These are phyloP conservation scores for Oidiodendron maius DNA, from an alignment of 495 filamentous ascomycete genomes.

Conservation along the genomic window DNA sequence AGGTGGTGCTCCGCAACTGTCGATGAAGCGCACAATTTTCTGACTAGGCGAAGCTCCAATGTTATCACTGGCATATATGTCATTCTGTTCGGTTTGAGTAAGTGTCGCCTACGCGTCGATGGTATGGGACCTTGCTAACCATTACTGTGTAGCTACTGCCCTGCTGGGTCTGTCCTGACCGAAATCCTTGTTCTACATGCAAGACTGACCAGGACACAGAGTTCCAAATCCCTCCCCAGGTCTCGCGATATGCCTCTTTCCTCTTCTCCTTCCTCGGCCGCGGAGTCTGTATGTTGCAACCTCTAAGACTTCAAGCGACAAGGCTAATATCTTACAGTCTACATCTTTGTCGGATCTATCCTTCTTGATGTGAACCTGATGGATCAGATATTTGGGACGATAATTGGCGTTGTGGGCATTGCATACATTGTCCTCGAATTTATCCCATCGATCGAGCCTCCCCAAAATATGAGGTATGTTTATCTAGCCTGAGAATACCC, in stretches of 20 bases:
- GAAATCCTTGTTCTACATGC: not conserved
- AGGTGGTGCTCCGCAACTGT: constrained; percentile 21
- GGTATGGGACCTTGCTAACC: constrained; percentile 4
- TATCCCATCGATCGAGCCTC: constrained; percentile 93
- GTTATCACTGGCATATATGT: constrained; percentile 80
- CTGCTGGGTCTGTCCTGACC: constrained; percentile 39
- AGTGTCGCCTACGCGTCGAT: constrained; percentile 23
- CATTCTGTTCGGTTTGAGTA: constrained; percentile 85
- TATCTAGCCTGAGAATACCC: constrained; percentile 41
- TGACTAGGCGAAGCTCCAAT: constrained; percentile 41
- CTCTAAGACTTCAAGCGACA: not conserved
- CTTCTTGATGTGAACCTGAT: constrained; percentile 57
- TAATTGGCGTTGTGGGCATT: constrained; percentile 71
- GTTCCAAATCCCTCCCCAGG: constrained; percentile 90
- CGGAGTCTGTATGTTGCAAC: constrained; percentile 71
- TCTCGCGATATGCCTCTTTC: constrained; percentile 92
- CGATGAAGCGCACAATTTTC: constrained; percentile 21
- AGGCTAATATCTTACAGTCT: constrained; percentile 56
- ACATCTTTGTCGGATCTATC: constrained; percentile 90
- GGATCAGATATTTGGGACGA: constrained; percentile 58
- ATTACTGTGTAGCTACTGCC: constrained; percentile 40
- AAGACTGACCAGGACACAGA: constrained; percentile 39
- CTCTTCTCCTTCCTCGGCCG: constrained; percentile 96
- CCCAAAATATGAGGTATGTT: constrained; percentile 79
- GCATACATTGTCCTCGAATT: constrained; percentile 84